Base-by-base conservation (phyloP, 352 stramenopile species). In the Pelagophyceae sp. region DNA sequence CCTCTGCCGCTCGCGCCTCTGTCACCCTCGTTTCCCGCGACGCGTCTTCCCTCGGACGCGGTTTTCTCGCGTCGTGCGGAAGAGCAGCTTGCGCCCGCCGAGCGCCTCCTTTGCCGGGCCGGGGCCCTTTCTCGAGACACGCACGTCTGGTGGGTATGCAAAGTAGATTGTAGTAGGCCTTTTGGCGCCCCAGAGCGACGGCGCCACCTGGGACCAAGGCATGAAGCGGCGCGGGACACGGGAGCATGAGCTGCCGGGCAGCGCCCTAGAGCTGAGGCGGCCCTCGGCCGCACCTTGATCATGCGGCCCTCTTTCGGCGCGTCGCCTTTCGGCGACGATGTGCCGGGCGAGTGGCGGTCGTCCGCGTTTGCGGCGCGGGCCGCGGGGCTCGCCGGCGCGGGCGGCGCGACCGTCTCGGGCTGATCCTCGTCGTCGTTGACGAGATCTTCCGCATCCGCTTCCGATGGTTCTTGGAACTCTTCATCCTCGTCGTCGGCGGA, bases 151-250 rank as follows among this genome's bases (percentile, higher is more conserved):
- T 0, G 91, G 90, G 77, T 96, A 96, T 65, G 95, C 90, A 72
- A 96, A 95, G 82, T 90, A 95, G 19, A 96, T 83, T 0, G 89
- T 94, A 0, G 87, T 86, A 20, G 80, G 82, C 6, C 88, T 84
- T 37, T 83, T 3, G 15, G 37, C 61, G 61, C 17, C 17, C 67
- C 67, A 74, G 20, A 80, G 19, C 82, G 84, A 54, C 87, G 82
- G 69, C 72, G 83, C 25, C 83, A 83, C 76, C 86, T 91, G 60
- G n/a, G n/a, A n/a, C n/a, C n/a, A n/a, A n/a, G n/a, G n/a, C n/a
- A n/a, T n/a, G n/a, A n/a, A n/a, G n/a, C n/a, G n/a, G n/a, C n/a
- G n/a, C n/a, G n/a, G n/a, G n/a, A n/a, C n/a, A n/a, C n/a, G n/a
- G n/a, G n/a, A n/a, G n/a, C n/a, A n/a, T n/a, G n/a, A n/a, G n/a